Base-by-base conservation (phyloP, 1,284 basidiomycete species). In the Trichosporon sp. region DNA sequence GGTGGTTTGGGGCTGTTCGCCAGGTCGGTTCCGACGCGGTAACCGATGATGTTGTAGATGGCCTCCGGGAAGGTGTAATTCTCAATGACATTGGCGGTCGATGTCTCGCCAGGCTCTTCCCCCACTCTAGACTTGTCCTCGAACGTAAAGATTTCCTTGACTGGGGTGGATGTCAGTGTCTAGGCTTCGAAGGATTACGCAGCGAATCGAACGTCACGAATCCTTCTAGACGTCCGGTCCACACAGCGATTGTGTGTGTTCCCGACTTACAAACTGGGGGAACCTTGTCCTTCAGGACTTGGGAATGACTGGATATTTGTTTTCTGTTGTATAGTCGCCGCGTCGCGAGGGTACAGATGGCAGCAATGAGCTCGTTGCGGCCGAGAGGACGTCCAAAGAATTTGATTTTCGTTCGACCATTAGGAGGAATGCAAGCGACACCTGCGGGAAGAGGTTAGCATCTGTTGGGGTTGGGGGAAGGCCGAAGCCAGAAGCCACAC, bases 281-380 rank as follows among this genome's bases (percentile, higher is more conserved):
- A 14, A 75, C 75, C 54, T 77, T 76, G 65, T 83, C 79, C 75
- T 84, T 83, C 65, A 84, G 76, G 8, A 84, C 83, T 68, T 85
- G 84, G 48, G 81, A 79, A 71, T 85, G 84, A 38, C 78, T 80
- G 48, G 82, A 84, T 54, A 85, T 81, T 69, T 84, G 82, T 73
- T 85, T 85, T 21, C 84, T 74, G 32, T 79, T 76, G 68, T 81
- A 78, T 11, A 74, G 16, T 74, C 78, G 82, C 74, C 78, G 82
- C 4, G 86, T 86, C 70, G 84, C 83, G 48, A 86, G 80, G 26
- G 83, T 78, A 66, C 87, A 85, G 72, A 87, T 86, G 71, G 85
- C 82, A 32, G 84, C 85, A 74, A 87, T 86, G 61, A 87, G 82
- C 76, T 87, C 86, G 76, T 87, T 87, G n/a, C 86, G 83, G 0